Evolutionary conservation across 441 rosid species (phyloP), one percentile per base, ranked within the genome.

Genomic region (Erodium trifolium): DNA sequence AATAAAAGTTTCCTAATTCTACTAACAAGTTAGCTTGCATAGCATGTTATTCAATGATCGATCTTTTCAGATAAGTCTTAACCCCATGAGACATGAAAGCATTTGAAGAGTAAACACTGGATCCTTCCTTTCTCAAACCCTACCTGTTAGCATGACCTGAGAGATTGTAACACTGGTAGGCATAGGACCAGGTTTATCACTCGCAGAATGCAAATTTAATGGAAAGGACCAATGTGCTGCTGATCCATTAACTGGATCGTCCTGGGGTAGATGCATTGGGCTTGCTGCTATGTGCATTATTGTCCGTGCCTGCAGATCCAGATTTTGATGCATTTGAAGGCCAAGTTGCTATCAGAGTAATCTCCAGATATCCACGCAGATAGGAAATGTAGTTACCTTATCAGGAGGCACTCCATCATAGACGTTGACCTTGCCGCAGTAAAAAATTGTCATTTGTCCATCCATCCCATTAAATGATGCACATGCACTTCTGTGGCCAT

Each of bases 401-500:
- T 88, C 88, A 68, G 86, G 83, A 60, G 92, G 85, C 72, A 93
- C 87, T 68, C 84, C 90, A 73, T 91, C 92, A 72, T 87, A 93
- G 49, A 89, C 98, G 72, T 88, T 89, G 75, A 93, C 91, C 86
- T 91, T 90, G 18, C 98, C 98, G 60, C 92, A 76, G 78, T 93
- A 93, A 83, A 93, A 89, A 77, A 93, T 91, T 5, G 97, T 87
- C 98, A 93, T 89, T 80, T 93, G 97, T 73, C 84, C 93, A 66
- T 67, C 71, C 12, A 35, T 19, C 65, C 79, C 82, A 76, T 70
- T 83, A 59, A 80, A 59, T 70, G 81, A 59, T 70, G 81, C 88
- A 74, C 73, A 79, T 0, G 78, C 78, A 72, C 82, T 75, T 76
- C 98, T 86, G 83, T 62, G 47, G 70, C 76, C 76, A 71, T 68